Percentiles rank a stretch among this genome's conserved stretches.
phyloP scores from a whole-genome alignment of 257 asterid species.

The Penstemon davidsonii region DNA sequence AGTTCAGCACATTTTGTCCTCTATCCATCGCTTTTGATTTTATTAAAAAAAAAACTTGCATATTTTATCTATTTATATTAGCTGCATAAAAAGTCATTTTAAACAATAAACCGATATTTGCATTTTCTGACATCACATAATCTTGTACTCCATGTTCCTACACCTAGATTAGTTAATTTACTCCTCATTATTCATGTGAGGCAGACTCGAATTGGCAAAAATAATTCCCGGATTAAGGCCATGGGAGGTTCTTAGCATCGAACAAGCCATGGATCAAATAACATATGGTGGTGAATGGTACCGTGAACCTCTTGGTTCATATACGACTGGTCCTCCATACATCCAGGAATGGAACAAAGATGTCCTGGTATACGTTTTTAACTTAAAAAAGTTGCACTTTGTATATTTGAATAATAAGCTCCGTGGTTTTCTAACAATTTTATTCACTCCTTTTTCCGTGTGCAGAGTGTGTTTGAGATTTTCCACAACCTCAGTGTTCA shows the following conservation, averaged over 20 bases:
- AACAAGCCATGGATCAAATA: constrained; percentile 94
- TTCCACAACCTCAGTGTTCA: constrained; percentile 47
- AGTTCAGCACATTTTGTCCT: no score
- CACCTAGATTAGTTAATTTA: no score
- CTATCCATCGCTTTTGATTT: no score
- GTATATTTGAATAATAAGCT: background rate
- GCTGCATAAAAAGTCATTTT: no score
- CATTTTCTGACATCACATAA: no score
- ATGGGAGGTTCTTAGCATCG: constrained; percentile 95
- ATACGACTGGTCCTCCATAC: constrained; percentile 92
- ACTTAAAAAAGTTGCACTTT: background rate
- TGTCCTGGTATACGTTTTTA: constrained; percentile 40
- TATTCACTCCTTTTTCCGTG: constrained; percentile 15
- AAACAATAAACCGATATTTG: background rate
- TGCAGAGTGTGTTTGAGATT: constrained; percentile 49
- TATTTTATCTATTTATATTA: no score
- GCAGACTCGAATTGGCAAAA: constrained; percentile 61
- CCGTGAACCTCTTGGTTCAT: constrained; percentile 86
- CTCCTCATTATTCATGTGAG: constrained; percentile 9
- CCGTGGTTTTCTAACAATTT: background rate
- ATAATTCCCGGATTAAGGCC: constrained; percentile 92
- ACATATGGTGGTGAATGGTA: constrained; percentile 84
- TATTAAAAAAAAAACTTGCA: no score
- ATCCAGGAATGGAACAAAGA: constrained; percentile 62
- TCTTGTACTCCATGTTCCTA: no score